These are phyloP conservation scores for Trichoderma sp. DNA, from an alignment of 2,329 filamentous ascomycete genomes.

Conservation along the genomic window DNA sequence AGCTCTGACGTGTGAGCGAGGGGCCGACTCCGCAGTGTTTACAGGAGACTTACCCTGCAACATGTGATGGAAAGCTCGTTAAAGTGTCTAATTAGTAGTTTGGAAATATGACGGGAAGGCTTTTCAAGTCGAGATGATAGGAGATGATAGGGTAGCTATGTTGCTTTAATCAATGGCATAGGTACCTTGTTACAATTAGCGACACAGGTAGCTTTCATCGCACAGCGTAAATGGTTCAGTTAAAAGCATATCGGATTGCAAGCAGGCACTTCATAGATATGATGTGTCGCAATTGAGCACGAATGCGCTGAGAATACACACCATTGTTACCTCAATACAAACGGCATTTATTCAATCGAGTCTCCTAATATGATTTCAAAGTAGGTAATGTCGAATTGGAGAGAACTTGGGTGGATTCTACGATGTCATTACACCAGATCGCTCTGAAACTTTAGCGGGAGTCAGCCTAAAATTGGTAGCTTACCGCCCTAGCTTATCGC, in stretches of 20 bases:
- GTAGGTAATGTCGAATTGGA: not conserved
- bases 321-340: too few species aligned
- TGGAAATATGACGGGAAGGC: not conserved
- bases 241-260: too few species aligned
- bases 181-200: not conserved
- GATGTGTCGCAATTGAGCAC: not conserved
- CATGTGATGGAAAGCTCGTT: not conserved
- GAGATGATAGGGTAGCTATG: too few species aligned
- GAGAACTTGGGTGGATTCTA: not conserved
- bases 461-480: not conserved
- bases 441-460: not conserved
- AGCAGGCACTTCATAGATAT: too few species aligned
- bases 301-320: not conserved
- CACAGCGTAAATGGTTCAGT: too few species aligned
- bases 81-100: not conserved
- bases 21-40: constrained; percentile 9
- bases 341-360: too few species aligned
- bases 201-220: too few species aligned
- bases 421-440: not conserved
- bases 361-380: too few species aligned
- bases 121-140: not conserved
- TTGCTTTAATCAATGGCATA: not conserved
- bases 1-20: constrained; percentile 22
- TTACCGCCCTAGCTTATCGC: constrained; percentile 3
- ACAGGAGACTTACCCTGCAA: constrained; percentile 1